Conservation (phyloP, 2,329 filamentous ascomycete genomes). For the Cytospora schulzeri region DNA sequence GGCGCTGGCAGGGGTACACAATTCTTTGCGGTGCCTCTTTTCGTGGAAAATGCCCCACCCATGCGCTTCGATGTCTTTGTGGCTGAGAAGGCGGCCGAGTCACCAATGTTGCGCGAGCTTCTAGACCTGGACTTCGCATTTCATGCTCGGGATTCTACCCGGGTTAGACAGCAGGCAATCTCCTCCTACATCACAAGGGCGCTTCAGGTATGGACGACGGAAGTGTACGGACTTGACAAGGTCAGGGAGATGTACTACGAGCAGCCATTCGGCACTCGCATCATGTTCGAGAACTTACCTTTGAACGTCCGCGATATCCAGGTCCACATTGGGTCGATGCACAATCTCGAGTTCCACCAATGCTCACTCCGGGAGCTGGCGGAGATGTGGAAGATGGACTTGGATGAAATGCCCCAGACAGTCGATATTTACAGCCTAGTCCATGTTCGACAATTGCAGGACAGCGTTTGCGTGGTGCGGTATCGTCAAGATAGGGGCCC, state of each 20-base stretch:
- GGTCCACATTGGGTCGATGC: constrained; percentile 51
- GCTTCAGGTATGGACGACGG: constrained; percentile 54
- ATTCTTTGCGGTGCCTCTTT: constrained; percentile 58
- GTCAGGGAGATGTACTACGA: constrained; percentile 44
- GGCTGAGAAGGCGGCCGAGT: constrained; percentile 49
- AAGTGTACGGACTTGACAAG: constrained; percentile 34
- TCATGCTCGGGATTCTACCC: constrained; percentile 54
- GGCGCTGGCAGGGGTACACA: constrained; percentile 60
- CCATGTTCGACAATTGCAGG: constrained; percentile 57
- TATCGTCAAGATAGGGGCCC: constrained; percentile 31
- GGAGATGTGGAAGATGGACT: constrained; percentile 45
- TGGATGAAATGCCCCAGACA: constrained; percentile 45
- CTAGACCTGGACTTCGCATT: constrained; percentile 56
- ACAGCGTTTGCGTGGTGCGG: constrained; percentile 59
- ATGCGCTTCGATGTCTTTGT: constrained; percentile 62
- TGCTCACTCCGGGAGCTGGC: constrained; percentile 47
- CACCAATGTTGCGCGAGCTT: constrained; percentile 45
- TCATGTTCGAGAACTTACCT: constrained; percentile 56
- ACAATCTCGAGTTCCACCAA: constrained; percentile 56
- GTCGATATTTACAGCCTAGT: constrained; percentile 54
- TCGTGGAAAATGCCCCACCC: constrained; percentile 48
- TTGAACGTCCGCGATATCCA: constrained; percentile 48
- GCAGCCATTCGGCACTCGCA: constrained; percentile 59
- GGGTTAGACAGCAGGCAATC: constrained; percentile 53
- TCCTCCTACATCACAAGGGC: constrained; percentile 56